Percentiles rank a stretch among this genome's conserved stretches.
Evolutionary conservation across 106 monocot species (phyloP).

Genomic region (Dioscorea zingiberensis): DNA sequence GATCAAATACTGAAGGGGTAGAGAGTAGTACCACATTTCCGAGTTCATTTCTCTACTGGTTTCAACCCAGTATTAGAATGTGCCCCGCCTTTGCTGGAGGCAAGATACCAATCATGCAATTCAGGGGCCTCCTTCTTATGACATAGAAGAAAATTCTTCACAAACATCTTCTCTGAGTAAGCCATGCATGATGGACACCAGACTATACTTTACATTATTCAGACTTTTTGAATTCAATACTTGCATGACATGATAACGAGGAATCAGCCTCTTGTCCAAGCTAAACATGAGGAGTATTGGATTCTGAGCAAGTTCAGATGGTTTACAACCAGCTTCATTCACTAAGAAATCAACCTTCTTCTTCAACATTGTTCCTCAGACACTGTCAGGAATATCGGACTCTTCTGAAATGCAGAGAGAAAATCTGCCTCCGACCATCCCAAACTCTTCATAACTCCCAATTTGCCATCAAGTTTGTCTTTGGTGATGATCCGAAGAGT

Average conservation of each 20-base stretch:
- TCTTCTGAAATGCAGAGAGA: background rate
- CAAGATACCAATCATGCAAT: background rate
- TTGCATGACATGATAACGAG: constrained; percentile 2
- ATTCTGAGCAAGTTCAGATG: background rate
- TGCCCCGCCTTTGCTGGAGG: background rate
- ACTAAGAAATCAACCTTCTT: constrained; percentile 15
- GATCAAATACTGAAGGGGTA: too few species aligned
- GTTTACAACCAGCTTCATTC: constrained; percentile 7
- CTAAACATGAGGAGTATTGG: constrained; percentile 17
- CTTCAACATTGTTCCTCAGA: background rate
- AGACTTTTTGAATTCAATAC: constrained; percentile 3
- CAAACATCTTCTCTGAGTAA: background rate
- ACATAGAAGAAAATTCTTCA: background rate
- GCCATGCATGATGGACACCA: background rate
- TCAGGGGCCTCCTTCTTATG: constrained; percentile 6
- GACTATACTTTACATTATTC: background rate
- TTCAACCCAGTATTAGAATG: background rate
- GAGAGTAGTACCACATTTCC: too few species aligned
- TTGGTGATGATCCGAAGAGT: background rate
- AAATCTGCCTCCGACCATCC: constrained; percentile 21
- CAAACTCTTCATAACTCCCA: constrained; percentile 8
- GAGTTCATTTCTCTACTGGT: too few species aligned
- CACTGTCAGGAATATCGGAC: background rate
- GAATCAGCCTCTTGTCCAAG: constrained; percentile 11
- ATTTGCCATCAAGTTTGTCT: background rate